A percentile compares a stretch with the other conserved stretches of the same genome.
These are phyloP conservation scores for Orobanche coerulescens DNA, from an alignment of 257 asterid genomes.

Conservation along the genomic window DNA sequence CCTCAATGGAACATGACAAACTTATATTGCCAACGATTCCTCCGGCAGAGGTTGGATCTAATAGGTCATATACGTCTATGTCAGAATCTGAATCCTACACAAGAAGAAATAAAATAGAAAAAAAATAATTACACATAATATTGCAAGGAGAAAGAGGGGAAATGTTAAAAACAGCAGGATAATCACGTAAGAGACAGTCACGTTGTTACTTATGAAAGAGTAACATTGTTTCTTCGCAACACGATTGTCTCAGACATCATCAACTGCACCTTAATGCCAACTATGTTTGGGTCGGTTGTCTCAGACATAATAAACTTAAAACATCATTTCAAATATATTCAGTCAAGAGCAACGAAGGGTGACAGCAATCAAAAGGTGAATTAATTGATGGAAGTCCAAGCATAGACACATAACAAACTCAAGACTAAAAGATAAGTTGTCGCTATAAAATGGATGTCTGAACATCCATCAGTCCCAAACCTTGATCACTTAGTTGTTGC, in stretches of 20 bases:
- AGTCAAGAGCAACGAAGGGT: background rate
- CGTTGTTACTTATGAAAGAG: constrained; percentile 4
- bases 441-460: background rate
- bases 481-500: background rate
- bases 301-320: no score
- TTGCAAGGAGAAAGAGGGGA: background rate
- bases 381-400: background rate
- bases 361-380: constrained; percentile 2
- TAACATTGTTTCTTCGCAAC: background rate
- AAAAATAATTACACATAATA: background rate
- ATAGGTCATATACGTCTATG: constrained; percentile 42
- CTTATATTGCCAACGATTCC: constrained; percentile 63
- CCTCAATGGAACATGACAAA: constrained; percentile 90
- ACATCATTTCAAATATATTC: background rate
- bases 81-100: constrained; percentile 73
- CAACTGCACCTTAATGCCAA: no score
- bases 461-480: background rate
- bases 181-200: background rate
- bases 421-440: background rate
- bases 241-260: background rate
- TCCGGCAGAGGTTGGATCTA: constrained; percentile 58
- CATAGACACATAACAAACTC: background rate
- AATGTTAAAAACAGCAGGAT: background rate
- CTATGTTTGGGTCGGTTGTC: no score
- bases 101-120: constrained; percentile 15